These are phyloP conservation scores for Colletotrichum higginsianum DNA, from an alignment of 2,329 filamentous ascomycete species.

Conservation along the genomic window DNA sequence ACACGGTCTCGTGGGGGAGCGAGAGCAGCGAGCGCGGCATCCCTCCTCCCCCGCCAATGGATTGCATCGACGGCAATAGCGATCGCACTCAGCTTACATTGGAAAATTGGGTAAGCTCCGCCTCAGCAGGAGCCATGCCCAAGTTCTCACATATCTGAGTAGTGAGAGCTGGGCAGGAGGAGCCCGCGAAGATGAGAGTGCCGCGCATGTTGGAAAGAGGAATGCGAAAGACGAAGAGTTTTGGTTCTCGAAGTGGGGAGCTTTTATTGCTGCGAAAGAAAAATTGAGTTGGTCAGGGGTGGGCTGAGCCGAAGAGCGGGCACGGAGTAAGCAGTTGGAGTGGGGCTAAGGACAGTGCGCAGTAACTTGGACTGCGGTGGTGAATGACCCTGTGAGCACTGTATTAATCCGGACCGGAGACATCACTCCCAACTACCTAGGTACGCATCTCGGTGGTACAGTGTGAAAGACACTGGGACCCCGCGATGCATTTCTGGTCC, in stretches of 20 bases:
- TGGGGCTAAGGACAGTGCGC: constrained; percentile 27
- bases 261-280: constrained; percentile 44
- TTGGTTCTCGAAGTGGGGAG: constrained; percentile 46
- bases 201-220: constrained; percentile 68
- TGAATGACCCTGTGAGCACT: neutral
- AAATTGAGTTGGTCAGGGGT: constrained; percentile 39
- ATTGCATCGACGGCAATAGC: constrained; percentile 32
- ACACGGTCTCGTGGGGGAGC: constrained; percentile 3
- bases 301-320: constrained; percentile 22
- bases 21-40: neutral
- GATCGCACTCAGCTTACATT: constrained; percentile 67
- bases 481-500: constrained; percentile 3
- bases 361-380: neutral
- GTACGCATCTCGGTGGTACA: constrained; percentile 4
- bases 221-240: constrained; percentile 46
- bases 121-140: constrained; percentile 75
- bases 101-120: constrained; percentile 79
- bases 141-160: constrained; percentile 78
- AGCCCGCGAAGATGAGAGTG: constrained; percentile 78
- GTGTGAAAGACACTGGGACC: constrained; percentile 19
- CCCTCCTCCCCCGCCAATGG: constrained; percentile 16
- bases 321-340: neutral
- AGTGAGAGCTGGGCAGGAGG: constrained; percentile 76
- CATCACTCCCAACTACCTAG: neutral
- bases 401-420: constrained; percentile 36